Base-by-base conservation (phyloP, 352 stramenopile species). In the Plasmopara halstedii region DNA sequence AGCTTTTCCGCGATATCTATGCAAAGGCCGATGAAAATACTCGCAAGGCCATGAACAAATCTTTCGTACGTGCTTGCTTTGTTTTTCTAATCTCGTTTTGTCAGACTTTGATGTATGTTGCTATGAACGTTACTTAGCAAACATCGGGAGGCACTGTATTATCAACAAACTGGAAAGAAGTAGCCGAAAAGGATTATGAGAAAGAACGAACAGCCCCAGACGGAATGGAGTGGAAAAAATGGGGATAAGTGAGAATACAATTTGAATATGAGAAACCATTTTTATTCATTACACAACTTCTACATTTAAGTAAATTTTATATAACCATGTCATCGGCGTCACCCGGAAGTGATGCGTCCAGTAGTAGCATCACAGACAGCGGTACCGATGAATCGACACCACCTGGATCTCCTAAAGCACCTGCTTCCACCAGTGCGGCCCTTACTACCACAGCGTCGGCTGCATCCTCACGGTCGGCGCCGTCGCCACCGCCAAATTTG, bases 1-100 rank as follows among this genome's bases (percentile, higher is more conserved):
- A 94, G 45, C 77, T 97, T 8, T 97, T 96, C 59, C 67, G 67
- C 20, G 78, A 97, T 69, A 96, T 97, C 67, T 97, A 96, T 72
- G 67, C 75, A 56, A 95, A 95, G 57, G 86, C 86, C 11, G 80
- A 93, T 50, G 81, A 94, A 37, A 88, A 87, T 51, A 97, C 88
- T 47, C 74, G 85, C 31, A 80, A 85, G 14, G 88, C 88, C 26
- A 97, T 97, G 88, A 94, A 94, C 71, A 96, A 97, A 68, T 94
- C 78, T 13, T 97, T 96, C 51, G 78, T 93, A 68, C 46, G 76
- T 80, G 33, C 13, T 17, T 41, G 25, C 31, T 34, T n/a, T 36
- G 3, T 14, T 4, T 20, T 8, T 33, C n/a, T n/a, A n/a, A n/a
- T n/a, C n/a, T n/a, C n/a, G n/a, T n/a, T n/a, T n/a, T n/a, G n/a